Evolutionary conservation across 2,329 filamentous ascomycete genomes (phyloP), one percentile per base, ranked within the genome.

Genomic region (Metarhizium anisopliae): DNA sequence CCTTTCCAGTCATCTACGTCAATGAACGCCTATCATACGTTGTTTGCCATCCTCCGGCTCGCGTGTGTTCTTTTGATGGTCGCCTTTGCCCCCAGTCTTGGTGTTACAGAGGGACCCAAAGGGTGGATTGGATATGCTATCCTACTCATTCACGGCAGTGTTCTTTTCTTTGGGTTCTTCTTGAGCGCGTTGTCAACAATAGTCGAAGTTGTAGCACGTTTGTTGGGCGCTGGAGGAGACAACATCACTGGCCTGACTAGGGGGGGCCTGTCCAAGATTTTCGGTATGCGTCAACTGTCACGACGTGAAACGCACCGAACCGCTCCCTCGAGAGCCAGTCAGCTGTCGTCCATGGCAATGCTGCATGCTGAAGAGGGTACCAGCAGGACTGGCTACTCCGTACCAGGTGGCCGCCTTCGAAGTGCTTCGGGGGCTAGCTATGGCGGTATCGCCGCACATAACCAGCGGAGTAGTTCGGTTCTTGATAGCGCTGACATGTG

Each of bases 61-160:
- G 72, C 89, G 51, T 87, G 87, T 0, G 80, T 91, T 50, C 75
- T 93, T 55, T 74, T 93, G 55, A 90, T 89, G 77, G 82, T 91
- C 38, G 78, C 92, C 1, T 99, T 99, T 68, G 84, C 92, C 13
- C 90, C 93, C 1, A 87, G 87, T 1, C 78, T 99, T 3, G 86
- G 84, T 25, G 85, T 96, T 5, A 81, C 82, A 0, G 87, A 95
- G 65, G 83, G 87, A 0, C 77, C 88, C 1, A 95, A 92, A 68
- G 91, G 92, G 4, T 99, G 94, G 94, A 89, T 97, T 61, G 94
- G 92, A 42, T 99, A 99, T 68, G 84, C 86, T 30, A 95, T 97
- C 56, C 77, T 99, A 51, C 71, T 95, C 32, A 81, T 96, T 40
- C 94, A 99, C 67, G 92, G 83, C 3, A 80, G 86, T 59, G 90